Evolutionary conservation across 73 alveolate species (phyloP).

Genomic region (Urostyla sp.): DNA sequence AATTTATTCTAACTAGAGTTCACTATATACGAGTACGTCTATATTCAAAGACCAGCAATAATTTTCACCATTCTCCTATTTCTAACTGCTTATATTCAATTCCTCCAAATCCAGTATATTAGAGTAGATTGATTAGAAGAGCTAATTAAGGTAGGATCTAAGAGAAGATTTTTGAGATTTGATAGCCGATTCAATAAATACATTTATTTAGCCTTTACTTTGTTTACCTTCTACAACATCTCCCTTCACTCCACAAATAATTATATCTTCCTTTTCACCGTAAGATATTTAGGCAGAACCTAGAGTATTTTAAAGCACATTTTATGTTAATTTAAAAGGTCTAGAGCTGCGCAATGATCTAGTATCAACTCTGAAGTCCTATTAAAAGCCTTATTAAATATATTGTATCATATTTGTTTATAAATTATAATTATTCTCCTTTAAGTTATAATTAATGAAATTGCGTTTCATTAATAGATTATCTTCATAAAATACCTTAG

Average conservation of each 20-base stretch:
- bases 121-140: slow-evolving; percentile 1
- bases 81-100: slow-evolving; percentile 2
- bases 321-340: slow-evolving; percentile 3
- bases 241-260: slow-evolving; percentile 39
- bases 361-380: slow-evolving; percentile 6
- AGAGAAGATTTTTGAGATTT: slow-evolving; percentile 34
- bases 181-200: slow-evolving; percentile 45
- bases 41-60: slow-evolving; percentile 37
- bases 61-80: slow-evolving; percentile 14
- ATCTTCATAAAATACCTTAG: slow-evolving; percentile 47
- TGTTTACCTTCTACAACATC: slow-evolving; percentile 27
- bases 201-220: slow-evolving; percentile 26
- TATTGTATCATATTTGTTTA: slow-evolving; percentile 21
- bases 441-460: not conserved
- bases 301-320: slow-evolving; percentile 13
- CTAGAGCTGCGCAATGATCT: slow-evolving; percentile 6
- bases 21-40: slow-evolving; percentile 37
- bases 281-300: slow-evolving; percentile 36
- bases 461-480: slow-evolving; percentile 2
- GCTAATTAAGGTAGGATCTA: not conserved
- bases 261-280: slow-evolving; percentile 30
- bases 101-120: slow-evolving; percentile 44
- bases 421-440: not conserved
- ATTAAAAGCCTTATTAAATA: slow-evolving; percentile 19
- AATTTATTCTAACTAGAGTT: slow-evolving; percentile 12